These are phyloP conservation scores for baker's yeast (Saccharomyces cerevisiae) DNA, from an alignment of 805 yeast genomes.

Conservation along the genomic window DNA sequence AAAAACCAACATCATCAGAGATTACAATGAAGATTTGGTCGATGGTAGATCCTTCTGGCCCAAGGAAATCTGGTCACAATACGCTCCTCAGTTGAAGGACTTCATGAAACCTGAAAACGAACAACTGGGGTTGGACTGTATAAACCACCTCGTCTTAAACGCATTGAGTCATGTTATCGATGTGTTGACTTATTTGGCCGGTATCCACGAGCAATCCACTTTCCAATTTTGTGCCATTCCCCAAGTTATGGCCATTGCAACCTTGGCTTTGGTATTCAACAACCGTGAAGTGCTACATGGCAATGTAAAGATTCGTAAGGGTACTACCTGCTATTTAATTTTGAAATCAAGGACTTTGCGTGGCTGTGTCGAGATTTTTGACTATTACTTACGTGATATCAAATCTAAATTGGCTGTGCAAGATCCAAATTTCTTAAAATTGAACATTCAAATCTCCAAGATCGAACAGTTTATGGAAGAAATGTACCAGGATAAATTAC, in stretches of 20 bases:
- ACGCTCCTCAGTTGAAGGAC: conserved; percentile 55
- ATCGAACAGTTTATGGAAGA: conserved; percentile 81
- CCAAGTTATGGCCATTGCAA: conserved; percentile 98
- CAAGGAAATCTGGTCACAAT: conserved; percentile 80
- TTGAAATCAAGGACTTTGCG: conserved; percentile 64
- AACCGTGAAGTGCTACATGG: conserved; percentile 63
- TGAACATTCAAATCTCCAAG: conserved; percentile 80
- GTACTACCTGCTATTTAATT: conserved; percentile 72
- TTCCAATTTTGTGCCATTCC: conserved; percentile 96
- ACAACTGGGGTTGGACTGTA: conserved; percentile 60
- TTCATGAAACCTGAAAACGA: conserved; percentile 44
- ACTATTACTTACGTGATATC: conserved; percentile 61
- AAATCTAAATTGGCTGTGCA: conserved; percentile 69
- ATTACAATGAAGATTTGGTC: conserved; percentile 80
- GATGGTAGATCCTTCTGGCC: conserved; percentile 98
- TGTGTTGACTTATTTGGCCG: conserved; percentile 64
- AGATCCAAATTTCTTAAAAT: conserved; percentile 78
- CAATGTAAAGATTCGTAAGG: conserved; percentile 84
- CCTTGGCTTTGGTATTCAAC: conserved; percentile 76
- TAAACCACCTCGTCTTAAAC: conserved; percentile 71
- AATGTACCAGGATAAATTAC: conserved; percentile 58
- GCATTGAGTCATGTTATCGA: conserved; percentile 73
- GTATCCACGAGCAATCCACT: conserved; percentile 69
- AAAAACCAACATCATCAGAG: conserved; percentile 92
- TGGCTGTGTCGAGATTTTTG: conserved; percentile 71